A percentile compares a stretch with the other conserved stretches of the same genome.
phyloP scores from a whole-genome alignment of 306 rosid species.

The Malus orientalis region DNA sequence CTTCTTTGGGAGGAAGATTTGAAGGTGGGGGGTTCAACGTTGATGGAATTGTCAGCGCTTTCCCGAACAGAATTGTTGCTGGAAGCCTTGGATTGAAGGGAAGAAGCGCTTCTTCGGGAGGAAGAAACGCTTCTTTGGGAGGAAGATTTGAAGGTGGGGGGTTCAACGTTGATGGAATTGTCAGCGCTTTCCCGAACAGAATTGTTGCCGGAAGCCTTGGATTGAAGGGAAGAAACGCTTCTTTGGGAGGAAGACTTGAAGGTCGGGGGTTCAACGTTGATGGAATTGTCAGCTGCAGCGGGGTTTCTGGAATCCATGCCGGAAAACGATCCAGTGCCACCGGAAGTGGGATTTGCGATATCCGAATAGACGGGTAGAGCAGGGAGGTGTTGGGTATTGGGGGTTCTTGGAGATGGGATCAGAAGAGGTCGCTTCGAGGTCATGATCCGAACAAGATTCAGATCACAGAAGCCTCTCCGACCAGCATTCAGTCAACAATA shows the following conservation, averaged over 20 bases:
- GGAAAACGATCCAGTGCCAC: slow-evolving; percentile 22
- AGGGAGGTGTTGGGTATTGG: slow-evolving; percentile 12
- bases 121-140: slow-evolving; percentile 53
- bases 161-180: slow-evolving; percentile 30
- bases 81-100: too few species aligned
- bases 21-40: too few species aligned
- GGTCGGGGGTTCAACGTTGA: slow-evolving; percentile 23
- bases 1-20: too few species aligned
- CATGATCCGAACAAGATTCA: slow-evolving; percentile 32
- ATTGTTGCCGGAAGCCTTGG: neutral
- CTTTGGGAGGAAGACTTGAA: slow-evolving; percentile 44
- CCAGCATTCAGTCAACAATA: slow-evolving; percentile 8
- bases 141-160: slow-evolving; percentile 27
- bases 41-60: too few species aligned
- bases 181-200: neutral
- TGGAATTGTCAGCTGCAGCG: slow-evolving; percentile 32
- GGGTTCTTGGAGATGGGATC: slow-evolving; percentile 37
- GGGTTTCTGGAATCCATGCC: slow-evolving; percentile 45
- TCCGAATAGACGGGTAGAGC: slow-evolving; percentile 18
- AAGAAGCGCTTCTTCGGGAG: too few species aligned
- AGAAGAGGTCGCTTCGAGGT: slow-evolving; percentile 32
- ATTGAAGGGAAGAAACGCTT: slow-evolving; percentile 31
- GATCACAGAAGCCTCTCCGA: slow-evolving; percentile 16
- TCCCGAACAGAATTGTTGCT: too few species aligned
- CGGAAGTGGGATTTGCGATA: slow-evolving; percentile 18